phyloP scores from a whole-genome alignment of 768 basidiomycete species.

The Coprinopsis cinerea region DNA sequence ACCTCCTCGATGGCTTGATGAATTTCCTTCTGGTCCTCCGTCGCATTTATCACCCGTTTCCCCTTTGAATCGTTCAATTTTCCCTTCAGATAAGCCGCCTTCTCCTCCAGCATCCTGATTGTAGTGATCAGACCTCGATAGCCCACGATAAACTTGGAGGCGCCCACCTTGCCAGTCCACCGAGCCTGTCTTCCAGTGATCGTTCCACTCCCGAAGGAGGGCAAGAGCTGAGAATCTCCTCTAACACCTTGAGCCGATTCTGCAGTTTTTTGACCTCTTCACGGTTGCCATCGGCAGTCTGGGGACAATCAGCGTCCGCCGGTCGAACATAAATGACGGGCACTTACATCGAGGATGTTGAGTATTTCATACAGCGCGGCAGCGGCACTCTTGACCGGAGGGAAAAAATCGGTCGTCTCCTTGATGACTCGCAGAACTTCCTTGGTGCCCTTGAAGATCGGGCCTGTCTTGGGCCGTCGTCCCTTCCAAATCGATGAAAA shows the following conservation, averaged over 20 bases:
- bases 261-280: slow-evolving; percentile 30
- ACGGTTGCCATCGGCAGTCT: not conserved
- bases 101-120: not conserved
- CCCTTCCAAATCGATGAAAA: too few species aligned
- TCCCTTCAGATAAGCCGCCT: not conserved
- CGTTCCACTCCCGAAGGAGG: not conserved
- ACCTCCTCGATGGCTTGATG: not conserved
- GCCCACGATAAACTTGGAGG: not conserved
- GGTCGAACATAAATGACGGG: not conserved
- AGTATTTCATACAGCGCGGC: not conserved
- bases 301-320: too few species aligned
- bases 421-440: not conserved
- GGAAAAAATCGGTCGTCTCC: not conserved
- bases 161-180: not conserved
- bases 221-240: not conserved
- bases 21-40: slow-evolving; percentile 19
- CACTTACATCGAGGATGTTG: not conserved
- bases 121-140: not conserved
- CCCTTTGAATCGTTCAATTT: not conserved
- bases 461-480: too few species aligned
- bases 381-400: not conserved
- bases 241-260: not conserved
- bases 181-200: too few species aligned
- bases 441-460: too few species aligned
- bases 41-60: slow-evolving; percentile 15